Conservation (phyloP, 208 protist genomes). For the Wallacemonas sp. region DNA sequence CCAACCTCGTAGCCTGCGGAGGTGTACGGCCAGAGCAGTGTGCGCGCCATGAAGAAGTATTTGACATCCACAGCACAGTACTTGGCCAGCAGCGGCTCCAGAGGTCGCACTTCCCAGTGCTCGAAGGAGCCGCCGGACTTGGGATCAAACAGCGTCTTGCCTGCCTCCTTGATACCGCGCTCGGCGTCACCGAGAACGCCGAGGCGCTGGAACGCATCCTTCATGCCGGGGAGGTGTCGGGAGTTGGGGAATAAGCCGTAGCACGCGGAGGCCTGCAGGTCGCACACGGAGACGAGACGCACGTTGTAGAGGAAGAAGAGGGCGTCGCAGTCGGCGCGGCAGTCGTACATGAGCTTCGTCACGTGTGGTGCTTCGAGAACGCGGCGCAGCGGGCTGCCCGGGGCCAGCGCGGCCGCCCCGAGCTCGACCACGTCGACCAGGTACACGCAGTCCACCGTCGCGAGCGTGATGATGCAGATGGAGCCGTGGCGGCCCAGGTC, state of each 20-base stretch:
- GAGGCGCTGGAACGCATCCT: slow-evolving; percentile 36
- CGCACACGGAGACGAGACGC: slow-evolving; percentile 46
- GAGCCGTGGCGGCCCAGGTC: slow-evolving; percentile 43
- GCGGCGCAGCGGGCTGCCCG: slow-evolving; percentile 16
- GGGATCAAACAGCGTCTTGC: slow-evolving; percentile 46
- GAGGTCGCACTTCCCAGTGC: slow-evolving; percentile 50
- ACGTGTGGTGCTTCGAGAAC: slow-evolving; percentile 44
- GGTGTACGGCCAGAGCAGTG: slow-evolving; percentile 31
- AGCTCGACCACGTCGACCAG: slow-evolving; percentile 60
- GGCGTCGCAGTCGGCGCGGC: slow-evolving; percentile 59
- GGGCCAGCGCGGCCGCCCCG: slow-evolving; percentile 24
- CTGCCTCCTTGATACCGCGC: slow-evolving; percentile 37
- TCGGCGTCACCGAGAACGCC: slow-evolving; percentile 41
- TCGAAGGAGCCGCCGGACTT: slow-evolving; percentile 48
- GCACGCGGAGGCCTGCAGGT: slow-evolving; percentile 52
- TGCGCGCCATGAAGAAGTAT: slow-evolving; percentile 56
- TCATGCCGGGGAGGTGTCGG: slow-evolving; percentile 49
- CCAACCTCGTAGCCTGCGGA: slow-evolving; percentile 25
- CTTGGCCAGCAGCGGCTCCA: slow-evolving; percentile 39
- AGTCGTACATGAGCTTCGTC: slow-evolving; percentile 72
- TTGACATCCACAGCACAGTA: slow-evolving; percentile 72
- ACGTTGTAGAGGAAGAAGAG: slow-evolving; percentile 58
- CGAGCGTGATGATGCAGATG: slow-evolving; percentile 64
- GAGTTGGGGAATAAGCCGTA: slow-evolving; percentile 24
- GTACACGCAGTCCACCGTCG: slow-evolving; percentile 50